Base-by-base conservation (phyloP, 2,329 filamentous ascomycete species). In the Phaeosphaeriaceae sp. region DNA sequence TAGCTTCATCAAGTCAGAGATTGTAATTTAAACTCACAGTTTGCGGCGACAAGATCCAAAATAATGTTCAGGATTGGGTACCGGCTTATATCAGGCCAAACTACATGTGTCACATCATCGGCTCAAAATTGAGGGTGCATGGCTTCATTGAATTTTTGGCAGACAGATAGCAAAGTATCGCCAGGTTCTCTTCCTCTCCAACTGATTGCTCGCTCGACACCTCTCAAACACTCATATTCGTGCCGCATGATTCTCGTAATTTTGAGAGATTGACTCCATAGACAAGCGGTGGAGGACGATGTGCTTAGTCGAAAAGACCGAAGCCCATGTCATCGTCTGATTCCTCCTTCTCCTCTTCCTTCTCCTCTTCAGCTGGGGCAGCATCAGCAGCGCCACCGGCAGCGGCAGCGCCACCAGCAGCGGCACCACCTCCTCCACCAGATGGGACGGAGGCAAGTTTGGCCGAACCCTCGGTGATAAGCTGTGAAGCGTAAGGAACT, bases 381-480 rank as follows among this genome's bases (percentile, higher is more conserved):
- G 71, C 75, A 48, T 71, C 67, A 30, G 68, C 62, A 48, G 83
- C 86, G 66, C 81, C 87, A 67, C 79, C 86, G 67, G 81, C 89
- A 68, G 81, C 88, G 73, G 81, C 89, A 74, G 80, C 88, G 74
- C 80, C 85, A 76, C 82, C 79, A 64, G 75, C 72, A 65, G 80
- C 83, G 70, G 81, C 82, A 71, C 81, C 81, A 70, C 83, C 89
- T 78, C 83, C 89, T 79, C 92, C 92, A 73, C 92, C 94, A 73
- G 90, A 91, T 79, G 94, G 92, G 75, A 99, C 93, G 80, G 93
- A 97, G 71, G 94, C 94, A 73, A 99, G 91, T 88, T 99, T 99
- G 79, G 82, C 74, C 64, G 89, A 86, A 76, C 94, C 94, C 80
- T 92, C 86, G 71, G 90, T 71, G 78, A 99, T 97, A 80, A 99